phyloP scores from a whole-genome alignment of 768 basidiomycete genomes.

The Strobilomyces echinocephalus region DNA sequence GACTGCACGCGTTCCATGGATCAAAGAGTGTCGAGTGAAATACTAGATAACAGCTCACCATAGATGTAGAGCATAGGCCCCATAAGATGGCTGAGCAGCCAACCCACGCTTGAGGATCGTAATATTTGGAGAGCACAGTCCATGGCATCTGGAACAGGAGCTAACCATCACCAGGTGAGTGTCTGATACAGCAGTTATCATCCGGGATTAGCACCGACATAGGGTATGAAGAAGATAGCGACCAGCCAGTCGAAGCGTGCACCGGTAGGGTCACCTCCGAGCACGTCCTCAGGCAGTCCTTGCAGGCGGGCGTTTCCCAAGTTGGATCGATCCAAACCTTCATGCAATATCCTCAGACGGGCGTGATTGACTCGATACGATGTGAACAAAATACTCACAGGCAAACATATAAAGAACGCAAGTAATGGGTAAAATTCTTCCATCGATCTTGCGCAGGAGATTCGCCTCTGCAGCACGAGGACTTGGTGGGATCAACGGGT shows the following conservation, averaged over 20 bases:
- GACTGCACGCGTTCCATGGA: conserved; percentile 15
- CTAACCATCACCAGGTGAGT: conserved; percentile 40
- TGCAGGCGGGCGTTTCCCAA: conserved; percentile 79
- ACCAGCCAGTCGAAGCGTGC: conserved; percentile 74
- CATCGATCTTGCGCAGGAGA: conserved; percentile 62
- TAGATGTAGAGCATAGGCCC: conserved; percentile 67
- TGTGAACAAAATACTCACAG: conserved; percentile 41
- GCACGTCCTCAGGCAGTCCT: conserved; percentile 58
- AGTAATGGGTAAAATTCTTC: conserved; percentile 63
- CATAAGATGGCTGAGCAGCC: conserved; percentile 64
- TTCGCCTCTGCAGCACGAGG: conserved; percentile 39
- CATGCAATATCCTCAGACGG: background rate
- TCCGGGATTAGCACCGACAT: conserved; percentile 39
- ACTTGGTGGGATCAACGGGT: conserved; percentile 17
- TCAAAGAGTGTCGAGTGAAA: background rate
- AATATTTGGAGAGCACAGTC: conserved; percentile 60
- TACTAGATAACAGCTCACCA: conserved; percentile 39
- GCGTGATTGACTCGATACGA: background rate
- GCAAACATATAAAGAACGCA: conserved; percentile 73
- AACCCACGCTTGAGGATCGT: conserved; percentile 65
- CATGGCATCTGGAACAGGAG: conserved; percentile 69
- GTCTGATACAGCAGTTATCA: background rate
- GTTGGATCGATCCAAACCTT: conserved; percentile 69
- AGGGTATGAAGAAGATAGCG: conserved; percentile 74
- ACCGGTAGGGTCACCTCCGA: conserved; percentile 66